phyloP scores from a whole-genome alignment of 2,329 filamentous ascomycete species.

The Incumbomyces delicatus region DNA sequence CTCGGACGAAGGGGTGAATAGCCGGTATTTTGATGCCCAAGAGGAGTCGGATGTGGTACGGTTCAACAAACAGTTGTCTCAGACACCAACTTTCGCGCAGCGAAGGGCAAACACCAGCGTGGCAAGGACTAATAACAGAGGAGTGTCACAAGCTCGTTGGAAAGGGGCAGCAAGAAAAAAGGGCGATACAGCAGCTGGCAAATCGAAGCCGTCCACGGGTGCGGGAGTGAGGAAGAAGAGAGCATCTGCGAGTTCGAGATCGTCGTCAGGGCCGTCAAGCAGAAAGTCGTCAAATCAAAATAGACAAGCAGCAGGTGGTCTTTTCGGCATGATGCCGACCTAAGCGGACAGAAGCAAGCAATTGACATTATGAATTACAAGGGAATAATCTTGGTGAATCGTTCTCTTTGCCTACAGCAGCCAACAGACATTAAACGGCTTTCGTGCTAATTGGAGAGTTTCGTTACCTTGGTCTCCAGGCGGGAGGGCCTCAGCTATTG shows the following conservation, averaged over 20 bases:
- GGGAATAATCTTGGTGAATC: no score
- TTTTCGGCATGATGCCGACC: conserved; percentile 8
- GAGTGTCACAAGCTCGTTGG: not conserved
- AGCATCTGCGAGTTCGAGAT: conserved; percentile 4
- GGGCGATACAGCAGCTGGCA: not conserved
- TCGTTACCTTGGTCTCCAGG: no score
- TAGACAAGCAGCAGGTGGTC: not conserved
- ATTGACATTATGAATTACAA: no score
- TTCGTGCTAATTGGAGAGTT: no score
- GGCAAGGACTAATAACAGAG: not conserved
- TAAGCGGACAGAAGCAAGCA: not conserved
- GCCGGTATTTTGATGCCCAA: conserved; percentile 19
- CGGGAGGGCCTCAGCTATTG: no score
- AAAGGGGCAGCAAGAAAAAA: conserved; percentile 4
- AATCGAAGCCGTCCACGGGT: conserved; percentile 1
- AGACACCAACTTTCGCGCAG: conserved; percentile 9
- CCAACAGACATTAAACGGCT: no score
- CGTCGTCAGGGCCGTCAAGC: not conserved
- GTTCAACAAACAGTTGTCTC: conserved; percentile 11
- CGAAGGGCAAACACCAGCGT: conserved; percentile 3
- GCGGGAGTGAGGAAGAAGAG: conserved; percentile 4
- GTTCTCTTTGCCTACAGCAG: no score
- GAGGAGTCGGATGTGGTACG: conserved; percentile 14
- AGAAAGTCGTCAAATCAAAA: not conserved
- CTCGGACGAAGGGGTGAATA: conserved; percentile 11